These are phyloP conservation scores for Anthostomella pinea DNA, from an alignment of 2,329 filamentous ascomycete species.

Conservation along the genomic window DNA sequence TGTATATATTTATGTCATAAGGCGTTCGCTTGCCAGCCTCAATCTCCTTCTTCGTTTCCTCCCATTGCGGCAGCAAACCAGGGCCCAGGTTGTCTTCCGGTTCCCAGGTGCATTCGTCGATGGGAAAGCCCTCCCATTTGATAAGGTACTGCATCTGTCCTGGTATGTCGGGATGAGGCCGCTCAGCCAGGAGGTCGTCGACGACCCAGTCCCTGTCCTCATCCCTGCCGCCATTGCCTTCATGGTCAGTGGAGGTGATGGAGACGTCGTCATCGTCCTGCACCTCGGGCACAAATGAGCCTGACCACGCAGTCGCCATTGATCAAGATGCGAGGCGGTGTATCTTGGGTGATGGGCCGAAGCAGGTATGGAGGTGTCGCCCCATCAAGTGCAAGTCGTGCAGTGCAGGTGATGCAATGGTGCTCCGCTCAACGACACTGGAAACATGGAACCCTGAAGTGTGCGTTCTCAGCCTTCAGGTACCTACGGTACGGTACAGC, in stretches of 20 bases:
- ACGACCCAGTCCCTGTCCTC: constrained; percentile 50
- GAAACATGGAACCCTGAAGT: too few relatives aligned
- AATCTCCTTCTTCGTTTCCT: constrained; percentile 37
- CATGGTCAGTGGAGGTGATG: constrained; percentile 47
- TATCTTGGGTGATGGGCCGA: background rate
- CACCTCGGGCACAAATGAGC: constrained; percentile 7
- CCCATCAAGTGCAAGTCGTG: too few relatives aligned
- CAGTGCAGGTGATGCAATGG: too few relatives aligned
- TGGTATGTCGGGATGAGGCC: constrained; percentile 21
- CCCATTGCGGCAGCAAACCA: constrained; percentile 42
- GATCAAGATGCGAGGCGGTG: background rate
- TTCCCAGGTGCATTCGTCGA: constrained; percentile 58
- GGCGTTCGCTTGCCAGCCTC: constrained; percentile 30
- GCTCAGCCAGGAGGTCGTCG: constrained; percentile 51
- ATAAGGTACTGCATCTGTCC: constrained; percentile 53
- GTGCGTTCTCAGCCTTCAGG: too few relatives aligned
- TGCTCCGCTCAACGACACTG: too few relatives aligned
- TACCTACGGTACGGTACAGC: too few relatives aligned
- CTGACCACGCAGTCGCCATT: constrained; percentile 10
- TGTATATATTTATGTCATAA: constrained; percentile 39
- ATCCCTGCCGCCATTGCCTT: constrained; percentile 27
- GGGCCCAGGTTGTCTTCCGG: constrained; percentile 41
- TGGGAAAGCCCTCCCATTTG: constrained; percentile 59
- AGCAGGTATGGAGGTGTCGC: too few relatives aligned
- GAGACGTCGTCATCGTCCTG: constrained; percentile 53